phyloP scores from a whole-genome alignment of 1,284 basidiomycete species.

The Chondrostereum purpureum region DNA sequence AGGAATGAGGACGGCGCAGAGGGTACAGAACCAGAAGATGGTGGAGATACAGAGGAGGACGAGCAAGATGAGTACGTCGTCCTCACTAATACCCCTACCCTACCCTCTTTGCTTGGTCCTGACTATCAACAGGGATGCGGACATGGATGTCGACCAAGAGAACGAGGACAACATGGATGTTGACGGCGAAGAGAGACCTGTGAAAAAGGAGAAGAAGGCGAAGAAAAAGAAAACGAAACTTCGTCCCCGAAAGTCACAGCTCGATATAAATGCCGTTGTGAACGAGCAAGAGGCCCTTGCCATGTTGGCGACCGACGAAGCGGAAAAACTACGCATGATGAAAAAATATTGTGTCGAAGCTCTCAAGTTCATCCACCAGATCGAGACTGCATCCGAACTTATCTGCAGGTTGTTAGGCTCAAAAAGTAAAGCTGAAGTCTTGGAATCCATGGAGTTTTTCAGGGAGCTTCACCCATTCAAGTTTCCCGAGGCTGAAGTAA shows the following conservation, averaged over 20 bases:
- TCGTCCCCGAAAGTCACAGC: constrained; percentile 60
- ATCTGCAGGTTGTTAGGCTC: constrained; percentile 81
- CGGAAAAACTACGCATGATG: constrained; percentile 69
- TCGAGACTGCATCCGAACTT: constrained; percentile 75
- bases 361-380: constrained; percentile 76
- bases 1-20: constrained; percentile 35
- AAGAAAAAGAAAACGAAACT: constrained; percentile 40
- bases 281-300: constrained; percentile 66
- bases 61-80: too few species aligned
- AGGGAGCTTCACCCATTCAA: constrained; percentile 80
- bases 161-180: constrained; percentile 40
- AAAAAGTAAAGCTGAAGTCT: constrained; percentile 88
- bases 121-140: constrained; percentile 30
- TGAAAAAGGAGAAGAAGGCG: constrained; percentile 26
- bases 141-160: constrained; percentile 51
- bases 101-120: too few species aligned
- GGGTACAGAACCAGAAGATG: constrained; percentile 27
- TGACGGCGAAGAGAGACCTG: constrained; percentile 21
- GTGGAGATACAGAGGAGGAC: constrained; percentile 25
- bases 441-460: constrained; percentile 97
- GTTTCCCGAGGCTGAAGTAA: constrained; percentile 69
- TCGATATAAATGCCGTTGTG: constrained; percentile 57
- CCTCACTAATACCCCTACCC: too few species aligned
- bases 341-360: constrained; percentile 89
- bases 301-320: constrained; percentile 56